Percentiles rank a stretch among this genome's conserved stretches.
Conservation (phyloP, 805 yeast species). For the Metschnikowia sp. region DNA sequence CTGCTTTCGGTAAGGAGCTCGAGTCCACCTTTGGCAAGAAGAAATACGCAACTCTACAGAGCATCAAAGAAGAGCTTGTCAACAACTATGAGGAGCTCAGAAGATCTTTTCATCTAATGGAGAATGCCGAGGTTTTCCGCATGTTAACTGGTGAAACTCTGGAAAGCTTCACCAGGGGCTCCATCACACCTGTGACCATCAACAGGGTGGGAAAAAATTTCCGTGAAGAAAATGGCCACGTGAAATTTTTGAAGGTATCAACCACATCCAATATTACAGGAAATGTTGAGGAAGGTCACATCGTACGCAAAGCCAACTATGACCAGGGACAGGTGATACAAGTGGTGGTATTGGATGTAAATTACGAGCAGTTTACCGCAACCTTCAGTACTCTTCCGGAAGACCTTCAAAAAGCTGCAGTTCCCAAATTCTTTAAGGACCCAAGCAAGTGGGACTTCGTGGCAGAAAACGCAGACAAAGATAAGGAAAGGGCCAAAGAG, state of each 20-base stretch:
- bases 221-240: conserved; percentile 48
- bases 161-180: conserved; percentile 63
- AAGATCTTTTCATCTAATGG: conserved; percentile 61
- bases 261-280: conserved; percentile 43
- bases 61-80: conserved; percentile 82
- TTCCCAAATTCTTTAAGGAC: conserved; percentile 48
- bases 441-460: conserved; percentile 75
- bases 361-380: conserved; percentile 72
- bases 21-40: conserved; percentile 68
- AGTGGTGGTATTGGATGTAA: conserved; percentile 69
- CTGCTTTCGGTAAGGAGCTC: conserved; percentile 88
- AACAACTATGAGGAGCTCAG: conserved; percentile 87
- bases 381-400: conserved; percentile 66
- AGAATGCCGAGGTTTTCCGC: conserved; percentile 73
- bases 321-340: conserved; percentile 77
- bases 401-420: conserved; percentile 55
- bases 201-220: conserved; percentile 63
- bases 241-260: conserved; percentile 38
- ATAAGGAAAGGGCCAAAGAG: conserved; percentile 55
- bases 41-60: conserved; percentile 74
- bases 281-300: conserved; percentile 44
- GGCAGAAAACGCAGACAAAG: conserved; percentile 66
- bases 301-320: conserved; percentile 42
- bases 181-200: conserved; percentile 72
- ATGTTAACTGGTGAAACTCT: conserved; percentile 85